A percentile compares a stretch with the other conserved stretches of the same genome.
Conservation (phyloP, 2,329 filamentous ascomycete genomes). For the Paraphaeosphaeria sporulosa region DNA sequence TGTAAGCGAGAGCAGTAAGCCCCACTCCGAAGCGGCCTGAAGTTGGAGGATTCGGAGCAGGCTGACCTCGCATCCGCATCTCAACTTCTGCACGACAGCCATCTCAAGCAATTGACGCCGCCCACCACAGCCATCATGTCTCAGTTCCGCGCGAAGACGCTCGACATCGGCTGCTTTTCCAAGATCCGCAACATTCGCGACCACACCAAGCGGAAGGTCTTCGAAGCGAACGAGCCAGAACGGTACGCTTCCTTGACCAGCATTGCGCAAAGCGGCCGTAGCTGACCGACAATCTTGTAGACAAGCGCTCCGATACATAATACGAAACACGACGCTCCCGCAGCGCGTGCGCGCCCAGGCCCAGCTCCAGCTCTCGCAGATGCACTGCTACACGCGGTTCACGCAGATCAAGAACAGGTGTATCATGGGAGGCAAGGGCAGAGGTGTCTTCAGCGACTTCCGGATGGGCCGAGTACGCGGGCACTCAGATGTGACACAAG, state of each 20-base stretch:
- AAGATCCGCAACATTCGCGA: conserved; percentile 90
- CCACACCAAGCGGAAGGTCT: conserved; percentile 95
- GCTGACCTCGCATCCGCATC: conserved; percentile 19
- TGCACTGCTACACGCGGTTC: conserved; percentile 93
- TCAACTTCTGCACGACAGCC: conserved; percentile 18
- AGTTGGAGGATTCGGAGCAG: conserved; percentile 17
- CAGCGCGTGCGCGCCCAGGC: conserved; percentile 85
- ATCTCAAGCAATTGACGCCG: conserved; percentile 19
- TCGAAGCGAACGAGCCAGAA: conserved; percentile 84
- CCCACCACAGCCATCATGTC: conserved; percentile 51
- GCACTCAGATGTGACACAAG: too few species aligned
- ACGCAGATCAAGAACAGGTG: conserved; percentile 96
- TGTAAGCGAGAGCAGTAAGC: conserved; percentile 5
- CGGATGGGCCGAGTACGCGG: conserved; percentile 82
- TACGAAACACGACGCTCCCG: conserved; percentile 89
- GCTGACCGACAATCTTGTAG: conserved; percentile 55
- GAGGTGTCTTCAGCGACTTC: conserved; percentile 92
- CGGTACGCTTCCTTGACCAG: conserved; percentile 64
- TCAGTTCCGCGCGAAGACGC: conserved; percentile 87
- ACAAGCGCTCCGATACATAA: conserved; percentile 83
- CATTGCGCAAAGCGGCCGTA: conserved; percentile 4
- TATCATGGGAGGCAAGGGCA: conserved; percentile 86
- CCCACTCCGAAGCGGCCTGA: conserved; percentile 10
- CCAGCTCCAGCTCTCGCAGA: conserved; percentile 89
- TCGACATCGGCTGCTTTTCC: conserved; percentile 86